Percentiles rank a stretch among this genome's conserved stretches.
These are phyloP conservation scores for Sanghuangporus baumii DNA, from an alignment of 1,284 basidiomycete species.

Conservation along the genomic window DNA sequence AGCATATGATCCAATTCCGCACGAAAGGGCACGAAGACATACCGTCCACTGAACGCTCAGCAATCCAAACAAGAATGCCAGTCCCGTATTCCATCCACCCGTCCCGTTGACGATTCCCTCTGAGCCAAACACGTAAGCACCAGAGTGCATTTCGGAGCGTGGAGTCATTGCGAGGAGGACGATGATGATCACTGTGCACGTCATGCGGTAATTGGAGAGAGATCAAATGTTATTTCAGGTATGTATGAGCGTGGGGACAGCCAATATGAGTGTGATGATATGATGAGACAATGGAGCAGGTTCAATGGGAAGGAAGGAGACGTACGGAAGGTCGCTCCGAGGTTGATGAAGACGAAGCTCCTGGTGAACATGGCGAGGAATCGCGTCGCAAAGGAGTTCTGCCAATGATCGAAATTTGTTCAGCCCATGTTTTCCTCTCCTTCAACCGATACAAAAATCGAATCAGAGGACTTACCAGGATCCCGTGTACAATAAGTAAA, in stretches of 20 bases:
- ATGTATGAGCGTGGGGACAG: neutral
- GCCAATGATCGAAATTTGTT: neutral
- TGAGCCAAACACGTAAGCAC: slow-evolving; percentile 74
- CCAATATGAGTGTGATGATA: neutral
- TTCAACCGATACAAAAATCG: neutral
- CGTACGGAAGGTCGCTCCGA: slow-evolving; percentile 65
- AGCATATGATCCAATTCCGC: neutral
- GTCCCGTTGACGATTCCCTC: slow-evolving; percentile 67
- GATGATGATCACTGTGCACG: slow-evolving; percentile 73
- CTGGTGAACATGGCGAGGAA: slow-evolving; percentile 75
- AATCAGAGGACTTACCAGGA: slow-evolving; percentile 39
- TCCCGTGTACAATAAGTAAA: slow-evolving; percentile 68
- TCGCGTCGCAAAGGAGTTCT: slow-evolving; percentile 81
- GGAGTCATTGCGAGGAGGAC: slow-evolving; percentile 76
- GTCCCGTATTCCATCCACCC: slow-evolving; percentile 74
- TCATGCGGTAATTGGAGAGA: neutral
- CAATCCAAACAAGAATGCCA: slow-evolving; percentile 85
- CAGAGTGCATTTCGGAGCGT: slow-evolving; percentile 74
- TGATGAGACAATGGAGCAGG: neutral
- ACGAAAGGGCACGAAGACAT: slow-evolving; percentile 26
- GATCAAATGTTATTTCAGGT: slow-evolving; percentile 9
- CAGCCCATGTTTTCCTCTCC: too few relatives aligned
- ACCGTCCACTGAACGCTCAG: slow-evolving; percentile 91
- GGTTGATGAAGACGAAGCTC: slow-evolving; percentile 84
- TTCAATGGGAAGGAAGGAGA: slow-evolving; percentile 4